Percentiles rank a stretch among this genome's conserved stretches.
These are phyloP conservation scores for Chlamydomonas sp. DNA, from an alignment of 139 green algal species.

Conservation along the genomic window DNA sequence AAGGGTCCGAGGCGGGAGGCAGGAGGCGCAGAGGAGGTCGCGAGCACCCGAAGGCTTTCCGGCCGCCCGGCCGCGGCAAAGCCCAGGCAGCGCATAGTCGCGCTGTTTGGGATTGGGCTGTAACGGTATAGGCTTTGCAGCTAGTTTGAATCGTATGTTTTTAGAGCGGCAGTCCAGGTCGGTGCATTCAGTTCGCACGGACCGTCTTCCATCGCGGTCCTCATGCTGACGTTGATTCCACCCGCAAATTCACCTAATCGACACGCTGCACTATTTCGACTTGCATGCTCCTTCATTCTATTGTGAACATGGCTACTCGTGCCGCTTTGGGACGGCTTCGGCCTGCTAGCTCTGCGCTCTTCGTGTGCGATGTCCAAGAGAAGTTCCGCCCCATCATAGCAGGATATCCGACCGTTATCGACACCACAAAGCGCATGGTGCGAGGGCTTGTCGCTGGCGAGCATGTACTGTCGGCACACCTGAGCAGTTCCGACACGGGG, in stretches of 20 bases:
- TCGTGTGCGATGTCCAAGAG: constrained; percentile 87
- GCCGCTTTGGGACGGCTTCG: neutral
- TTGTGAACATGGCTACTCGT: constrained; percentile 11
- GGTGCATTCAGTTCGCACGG: too few species aligned
- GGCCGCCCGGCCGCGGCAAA: neutral
- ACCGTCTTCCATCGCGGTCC: too few species aligned
- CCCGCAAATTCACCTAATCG: neutral
- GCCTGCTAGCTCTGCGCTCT: constrained; percentile 58
- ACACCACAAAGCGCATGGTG: constrained; percentile 72
- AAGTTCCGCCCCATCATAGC: constrained; percentile 76
- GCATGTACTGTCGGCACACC: too few species aligned
- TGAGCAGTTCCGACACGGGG: too few species aligned
- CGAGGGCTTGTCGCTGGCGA: neutral
- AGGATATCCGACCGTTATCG: constrained; percentile 68
- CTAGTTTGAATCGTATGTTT: too few species aligned
- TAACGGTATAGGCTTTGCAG: too few species aligned
- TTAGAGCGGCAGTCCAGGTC: too few species aligned
- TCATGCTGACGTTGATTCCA: neutral
- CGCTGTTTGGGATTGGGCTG: too few species aligned
- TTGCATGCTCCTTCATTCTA: too few species aligned
- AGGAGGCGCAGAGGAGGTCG: neutral
- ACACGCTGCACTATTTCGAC: too few species aligned
- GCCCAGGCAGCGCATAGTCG: neutral
- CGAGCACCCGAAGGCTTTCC: neutral
- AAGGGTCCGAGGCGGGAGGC: neutral